Percentiles rank a stretch among this genome's conserved stretches.
Evolutionary conservation across 176 grass and related monocot species (phyloP).

Genomic region (Rhynchospora breviuscula): DNA sequence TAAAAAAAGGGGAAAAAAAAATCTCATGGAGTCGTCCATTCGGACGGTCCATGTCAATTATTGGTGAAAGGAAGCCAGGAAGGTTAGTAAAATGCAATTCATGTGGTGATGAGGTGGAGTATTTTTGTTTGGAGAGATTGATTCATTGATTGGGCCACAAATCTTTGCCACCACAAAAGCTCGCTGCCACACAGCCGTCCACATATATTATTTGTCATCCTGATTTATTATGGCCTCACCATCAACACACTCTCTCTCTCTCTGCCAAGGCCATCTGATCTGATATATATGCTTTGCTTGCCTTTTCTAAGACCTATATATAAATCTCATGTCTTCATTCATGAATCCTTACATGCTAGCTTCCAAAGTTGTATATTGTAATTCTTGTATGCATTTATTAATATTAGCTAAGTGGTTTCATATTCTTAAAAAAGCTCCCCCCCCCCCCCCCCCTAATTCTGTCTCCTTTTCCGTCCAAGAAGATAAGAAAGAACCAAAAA

Average conservation of each 20-base stretch:
- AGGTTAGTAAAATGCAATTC: background rate
- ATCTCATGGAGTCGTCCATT: no score
- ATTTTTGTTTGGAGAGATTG: background rate
- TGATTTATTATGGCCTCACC: background rate
- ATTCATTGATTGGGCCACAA: background rate
- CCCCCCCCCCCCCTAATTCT: no score
- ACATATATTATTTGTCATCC: background rate
- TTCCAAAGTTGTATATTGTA: background rate
- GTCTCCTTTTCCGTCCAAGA: no score
- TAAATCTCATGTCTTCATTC: no score
- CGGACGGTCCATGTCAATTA: no score
- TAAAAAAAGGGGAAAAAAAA: no score
- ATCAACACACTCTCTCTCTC: background rate
- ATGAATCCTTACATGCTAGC: no score
- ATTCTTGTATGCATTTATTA: background rate
- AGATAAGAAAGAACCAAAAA: no score
- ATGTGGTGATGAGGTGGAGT: background rate
- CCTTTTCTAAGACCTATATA: background rate
- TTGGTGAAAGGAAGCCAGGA: background rate
- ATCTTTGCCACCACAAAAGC: background rate
- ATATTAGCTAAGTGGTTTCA: no score
- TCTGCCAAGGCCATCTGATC: background rate
- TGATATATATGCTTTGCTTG: background rate
- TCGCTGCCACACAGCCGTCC: background rate
- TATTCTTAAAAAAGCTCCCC: no score